Base-by-base conservation (phyloP, 2,329 filamentous ascomycete genomes). In the Incumbomyces delicatus region DNA sequence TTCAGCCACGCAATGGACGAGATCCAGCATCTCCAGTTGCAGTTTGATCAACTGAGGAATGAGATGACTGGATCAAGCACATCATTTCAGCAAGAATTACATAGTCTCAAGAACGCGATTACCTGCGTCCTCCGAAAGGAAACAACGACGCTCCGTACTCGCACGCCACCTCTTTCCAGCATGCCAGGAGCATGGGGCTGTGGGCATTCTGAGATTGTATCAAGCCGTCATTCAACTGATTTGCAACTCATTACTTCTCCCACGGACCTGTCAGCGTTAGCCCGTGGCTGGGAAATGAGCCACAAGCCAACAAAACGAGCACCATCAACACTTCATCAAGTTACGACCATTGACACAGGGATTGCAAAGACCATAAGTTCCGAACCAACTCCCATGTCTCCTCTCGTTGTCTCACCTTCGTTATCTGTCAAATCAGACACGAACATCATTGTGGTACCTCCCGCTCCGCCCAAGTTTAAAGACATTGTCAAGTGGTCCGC, bases 1-100 rank as follows among this genome's bases (percentile, higher is more conserved):
- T 48, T 53, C 29, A 43, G 36, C 17, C 38, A 48, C n/a, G 50
- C 51, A 2, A 52, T 53, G 51, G 49, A 51, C 33, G 51, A 53
- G 35, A 53, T 52, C 17, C 50, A 40, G 12, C 44, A 50, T 11
- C 45, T 53, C 11, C 50, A 50, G 41, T 38, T 20, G 6, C 51
- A 53, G 43, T 29, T 53, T 27, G 44, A 47, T 18, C 44, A 22
- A 12, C 43, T 56, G 22, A 47, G 39, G 41, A 42, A 29, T 30
- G 46, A 54, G 12, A n/a, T 56, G 41, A 46, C 40, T 36, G 46
- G 36, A 34, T 50, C 50, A 35, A 54, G n/a, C 18, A 35, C 35
- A 33, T 53, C 50, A 41, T 22, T 39, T 53, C 31, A 48, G 46
- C 32, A 34, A 16, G 22, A 49, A 52, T 12, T 29, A 46, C 31